Base-by-base conservation (phyloP, 2,329 filamentous ascomycete species). In the Ophiostoma sp. region DNA sequence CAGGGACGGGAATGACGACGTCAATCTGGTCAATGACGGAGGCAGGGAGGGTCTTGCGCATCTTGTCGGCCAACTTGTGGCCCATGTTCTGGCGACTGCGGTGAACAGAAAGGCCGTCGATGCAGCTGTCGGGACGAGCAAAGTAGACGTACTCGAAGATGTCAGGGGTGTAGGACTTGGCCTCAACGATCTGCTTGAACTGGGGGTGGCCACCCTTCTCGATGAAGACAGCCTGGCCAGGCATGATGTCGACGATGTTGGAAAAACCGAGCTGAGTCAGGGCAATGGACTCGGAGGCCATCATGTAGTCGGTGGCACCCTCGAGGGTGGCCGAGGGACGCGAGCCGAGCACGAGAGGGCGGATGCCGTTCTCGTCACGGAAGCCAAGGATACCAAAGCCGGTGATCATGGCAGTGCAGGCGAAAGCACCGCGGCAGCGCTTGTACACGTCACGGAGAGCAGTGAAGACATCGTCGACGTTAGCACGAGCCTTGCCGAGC, bases 131-230 rank as follows among this genome's bases (percentile, higher is more conserved):
- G 0, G 91, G 91, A 1, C 93, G 84, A 14, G 91, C 89, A 74
- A 96, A 93, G 80, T 97, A 97, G 69, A 96, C 89, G 72, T 88
- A 92, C 78, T 96, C 91, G 74, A 96, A 95, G 70, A 92, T 90
- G 76, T 97, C 93, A 0, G 92, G 92, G 1, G 90, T 88, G 75
- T 96, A 96, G 16, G 84, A 82, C 73, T 85, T 83, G 73, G 84
- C 83, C 69, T 85, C 79, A 55, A 88, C 85, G 14, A 97, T 87
- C 77, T 96, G 92, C 71, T 84, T 82, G 81, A 93, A 95, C 64
- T 88, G 84, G 0, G 92, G 91, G 67, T 83, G 81, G 65, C 47
- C 83, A 55, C 91, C 91, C 79, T 96, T 96, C 74, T 89, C 83
- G 71, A 96, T 70, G 62, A 74, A 74, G 27, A 74, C 73, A 36